Percentiles rank a stretch among this genome's conserved stretches.
Conservation (phyloP, 2,329 filamentous ascomycete species). For the Teratosphaeriaceae sp. region DNA sequence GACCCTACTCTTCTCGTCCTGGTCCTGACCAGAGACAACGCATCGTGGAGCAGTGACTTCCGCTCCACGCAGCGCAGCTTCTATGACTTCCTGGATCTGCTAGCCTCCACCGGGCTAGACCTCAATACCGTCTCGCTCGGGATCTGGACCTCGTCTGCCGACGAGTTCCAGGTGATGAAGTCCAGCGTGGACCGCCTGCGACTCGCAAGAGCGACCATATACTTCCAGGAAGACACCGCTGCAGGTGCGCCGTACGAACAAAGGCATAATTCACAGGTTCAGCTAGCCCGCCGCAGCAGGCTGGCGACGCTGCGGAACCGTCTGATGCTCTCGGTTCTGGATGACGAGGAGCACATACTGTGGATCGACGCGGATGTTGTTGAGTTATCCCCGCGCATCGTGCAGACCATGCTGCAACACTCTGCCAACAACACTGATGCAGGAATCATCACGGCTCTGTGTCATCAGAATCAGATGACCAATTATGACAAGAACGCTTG, state of each 20-base stretch:
- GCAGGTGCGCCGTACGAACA: constrained; percentile 7
- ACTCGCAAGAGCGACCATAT: constrained; percentile 8
- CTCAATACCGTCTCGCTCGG: constrained; percentile 9
- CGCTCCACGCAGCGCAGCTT: constrained; percentile 8
- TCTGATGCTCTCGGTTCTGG: constrained; percentile 27
- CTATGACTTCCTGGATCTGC: constrained; percentile 13
- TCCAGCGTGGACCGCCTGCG: constrained; percentile 5
- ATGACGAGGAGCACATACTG: constrained; percentile 29
- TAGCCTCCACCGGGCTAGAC: constrained; percentile 9
- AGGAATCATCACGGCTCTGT: constrained; percentile 30
- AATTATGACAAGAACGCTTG: constrained; percentile 36
- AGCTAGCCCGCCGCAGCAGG: constrained; percentile 19
- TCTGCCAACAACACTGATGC: constrained; percentile 21
- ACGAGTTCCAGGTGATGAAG: constrained; percentile 9
- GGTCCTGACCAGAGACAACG: constrained; percentile 9
- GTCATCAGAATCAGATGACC: constrained; percentile 24
- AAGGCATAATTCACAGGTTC: constrained; percentile 12
- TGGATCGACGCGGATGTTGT: constrained; percentile 35
- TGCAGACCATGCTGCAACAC: constrained; percentile 28
- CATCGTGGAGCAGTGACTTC: constrained; percentile 17
- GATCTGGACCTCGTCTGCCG: constrained; percentile 10
- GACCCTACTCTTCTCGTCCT: constrained; percentile 10
- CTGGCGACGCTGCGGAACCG: constrained; percentile 30
- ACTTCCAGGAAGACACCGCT: constrained; percentile 5
- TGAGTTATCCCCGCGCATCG: constrained; percentile 25